phyloP scores from a whole-genome alignment of 2,329 filamentous ascomycete genomes.

The Dothistroma pini region DNA sequence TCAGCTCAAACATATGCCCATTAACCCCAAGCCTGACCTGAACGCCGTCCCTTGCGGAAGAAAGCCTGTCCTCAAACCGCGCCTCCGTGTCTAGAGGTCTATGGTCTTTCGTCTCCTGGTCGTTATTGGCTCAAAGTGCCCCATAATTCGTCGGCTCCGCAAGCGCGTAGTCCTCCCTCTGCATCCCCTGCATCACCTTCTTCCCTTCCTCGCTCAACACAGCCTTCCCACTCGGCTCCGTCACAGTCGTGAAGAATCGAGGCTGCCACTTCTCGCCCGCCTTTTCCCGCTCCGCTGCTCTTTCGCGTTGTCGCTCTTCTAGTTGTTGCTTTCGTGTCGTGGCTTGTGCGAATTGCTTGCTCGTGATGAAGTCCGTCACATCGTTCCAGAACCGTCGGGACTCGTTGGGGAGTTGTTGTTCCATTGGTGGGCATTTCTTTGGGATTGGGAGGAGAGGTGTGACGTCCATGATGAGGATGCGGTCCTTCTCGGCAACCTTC shows the following conservation, averaged over 20 bases:
- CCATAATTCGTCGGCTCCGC: constrained; percentile 43
- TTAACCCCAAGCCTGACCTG: no score
- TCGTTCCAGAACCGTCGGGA: constrained; percentile 81
- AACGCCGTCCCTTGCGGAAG: not conserved
- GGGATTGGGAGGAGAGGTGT: constrained; percentile 73
- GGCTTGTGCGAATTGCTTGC: constrained; percentile 79
- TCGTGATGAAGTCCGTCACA: constrained; percentile 79
- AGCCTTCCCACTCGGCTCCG: constrained; percentile 59
- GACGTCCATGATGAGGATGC: constrained; percentile 80
- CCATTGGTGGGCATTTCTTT: constrained; percentile 73
- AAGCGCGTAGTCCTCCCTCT: constrained; percentile 50
- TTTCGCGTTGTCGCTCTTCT: constrained; percentile 83
- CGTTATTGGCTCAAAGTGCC: constrained; percentile 20
- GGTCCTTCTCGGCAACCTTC: constrained; percentile 49
- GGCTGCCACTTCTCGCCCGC: constrained; percentile 71
- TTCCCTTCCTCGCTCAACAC: constrained; percentile 62
- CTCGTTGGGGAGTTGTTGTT: constrained; percentile 82
- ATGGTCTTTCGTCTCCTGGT: not conserved
- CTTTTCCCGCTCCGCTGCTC: constrained; percentile 73
- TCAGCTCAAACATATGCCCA: no score
- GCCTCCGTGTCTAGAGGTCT: not conserved
- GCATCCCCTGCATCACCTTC: constrained; percentile 54
- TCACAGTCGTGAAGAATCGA: constrained; percentile 72
- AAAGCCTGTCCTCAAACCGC: not conserved
- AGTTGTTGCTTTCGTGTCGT: constrained; percentile 86